These are phyloP conservation scores for Sarocladiaceae sp. DNA, from an alignment of 2,329 filamentous ascomycete species.

Conservation along the genomic window DNA sequence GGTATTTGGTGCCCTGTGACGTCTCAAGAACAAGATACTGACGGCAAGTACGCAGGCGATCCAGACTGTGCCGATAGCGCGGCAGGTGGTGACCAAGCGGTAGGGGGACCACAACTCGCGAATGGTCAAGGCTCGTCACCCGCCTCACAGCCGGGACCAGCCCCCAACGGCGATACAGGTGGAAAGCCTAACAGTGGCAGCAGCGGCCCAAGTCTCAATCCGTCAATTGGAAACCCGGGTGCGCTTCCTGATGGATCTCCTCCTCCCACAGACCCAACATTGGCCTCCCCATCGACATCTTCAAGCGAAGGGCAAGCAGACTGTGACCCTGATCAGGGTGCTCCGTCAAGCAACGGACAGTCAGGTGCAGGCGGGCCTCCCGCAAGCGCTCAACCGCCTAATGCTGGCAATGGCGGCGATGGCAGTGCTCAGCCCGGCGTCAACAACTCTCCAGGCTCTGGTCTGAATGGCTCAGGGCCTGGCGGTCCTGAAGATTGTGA, in stretches of 20 bases:
- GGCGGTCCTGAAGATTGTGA: too few relatives aligned
- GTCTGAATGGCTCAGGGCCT: neutral
- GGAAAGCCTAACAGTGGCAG: neutral
- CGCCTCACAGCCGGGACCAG: neutral
- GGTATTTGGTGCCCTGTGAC: constrained; percentile 1
- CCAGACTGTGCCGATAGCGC: neutral
- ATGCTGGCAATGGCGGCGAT: neutral
- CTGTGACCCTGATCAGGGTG: neutral
- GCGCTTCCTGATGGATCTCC: neutral
- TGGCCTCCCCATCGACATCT: neutral
- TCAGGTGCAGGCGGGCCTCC: neutral
- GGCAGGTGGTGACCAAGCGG: neutral
- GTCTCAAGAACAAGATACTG: neutral
- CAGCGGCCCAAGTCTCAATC: neutral
- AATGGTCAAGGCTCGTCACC: neutral
- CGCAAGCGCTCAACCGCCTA: neutral
- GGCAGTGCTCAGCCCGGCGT: too few relatives aligned
- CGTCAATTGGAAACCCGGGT: constrained; percentile 2
- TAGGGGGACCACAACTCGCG: neutral
- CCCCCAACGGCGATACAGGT: neutral
- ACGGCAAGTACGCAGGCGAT: neutral
- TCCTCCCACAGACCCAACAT: neutral
- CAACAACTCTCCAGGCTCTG: neutral
- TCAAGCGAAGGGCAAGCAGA: neutral
- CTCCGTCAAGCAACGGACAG: neutral